A percentile compares a stretch with the other conserved stretches of the same genome.
phyloP scores from a whole-genome alignment of 2,329 filamentous ascomycete genomes.

The Neopestalotiopsis clavispora region DNA sequence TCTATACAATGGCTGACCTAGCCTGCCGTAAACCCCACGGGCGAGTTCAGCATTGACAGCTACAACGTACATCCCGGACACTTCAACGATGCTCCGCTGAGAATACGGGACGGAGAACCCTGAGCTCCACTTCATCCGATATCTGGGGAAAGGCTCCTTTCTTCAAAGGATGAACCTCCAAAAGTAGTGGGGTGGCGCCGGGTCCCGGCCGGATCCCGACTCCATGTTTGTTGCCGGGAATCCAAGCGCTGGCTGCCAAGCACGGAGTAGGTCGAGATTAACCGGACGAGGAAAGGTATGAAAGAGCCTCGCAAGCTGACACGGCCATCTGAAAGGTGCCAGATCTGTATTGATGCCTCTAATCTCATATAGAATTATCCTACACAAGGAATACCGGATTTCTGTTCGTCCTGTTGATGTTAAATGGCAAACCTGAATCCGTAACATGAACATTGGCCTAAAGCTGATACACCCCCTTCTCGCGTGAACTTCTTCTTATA shows the following conservation, averaged over 20 bases:
- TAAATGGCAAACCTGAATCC: not conserved
- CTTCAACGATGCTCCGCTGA: not conserved
- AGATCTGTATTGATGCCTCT: too few species aligned
- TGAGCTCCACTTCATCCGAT: conserved; percentile 5
- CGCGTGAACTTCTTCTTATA: not conserved
- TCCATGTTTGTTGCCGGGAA: not conserved
- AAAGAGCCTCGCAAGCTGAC: too few species aligned
- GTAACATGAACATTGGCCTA: not conserved
- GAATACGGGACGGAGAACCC: not conserved
- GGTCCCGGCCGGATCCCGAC: not conserved
- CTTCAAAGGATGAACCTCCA: not conserved
- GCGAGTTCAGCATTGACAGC: not conserved
- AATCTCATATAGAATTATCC: too few species aligned
- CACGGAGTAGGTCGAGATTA: not conserved
- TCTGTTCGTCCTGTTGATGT: too few species aligned
- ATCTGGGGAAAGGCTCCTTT: not conserved
- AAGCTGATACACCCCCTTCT: not conserved
- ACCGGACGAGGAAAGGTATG: too few species aligned
- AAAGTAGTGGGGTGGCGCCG: not conserved
- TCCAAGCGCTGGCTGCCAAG: not conserved
- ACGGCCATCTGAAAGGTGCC: too few species aligned
- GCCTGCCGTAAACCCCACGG: not conserved
- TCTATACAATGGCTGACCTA: not conserved
- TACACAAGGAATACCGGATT: too few species aligned
- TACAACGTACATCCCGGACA: not conserved